Percentiles rank a stretch among this genome's conserved stretches.
Evolutionary conservation across 2,329 filamentous ascomycete species (phyloP).

Genomic region (Monosporascus sp.): DNA sequence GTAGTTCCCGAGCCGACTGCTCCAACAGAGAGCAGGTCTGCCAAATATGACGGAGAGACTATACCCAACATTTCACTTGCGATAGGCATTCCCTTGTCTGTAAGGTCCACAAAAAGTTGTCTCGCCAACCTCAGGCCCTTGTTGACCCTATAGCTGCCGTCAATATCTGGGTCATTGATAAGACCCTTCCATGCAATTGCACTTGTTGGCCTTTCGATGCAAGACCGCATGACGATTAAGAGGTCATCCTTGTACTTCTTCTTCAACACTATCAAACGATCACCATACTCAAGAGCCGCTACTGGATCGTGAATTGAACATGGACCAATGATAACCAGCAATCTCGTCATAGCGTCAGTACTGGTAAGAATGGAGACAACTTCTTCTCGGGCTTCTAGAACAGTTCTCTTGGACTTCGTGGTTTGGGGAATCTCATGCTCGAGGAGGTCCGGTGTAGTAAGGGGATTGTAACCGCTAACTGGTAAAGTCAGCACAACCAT

Average conservation of each 20-base stretch:
- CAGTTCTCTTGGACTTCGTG: conserved; percentile 52
- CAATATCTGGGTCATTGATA: conserved; percentile 97
- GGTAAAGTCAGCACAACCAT: too few species aligned
- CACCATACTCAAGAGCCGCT: conserved; percentile 89
- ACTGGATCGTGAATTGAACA: conserved; percentile 96
- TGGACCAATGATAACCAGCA: conserved; percentile 78
- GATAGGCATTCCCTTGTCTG: conserved; percentile 87
- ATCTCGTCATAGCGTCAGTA: conserved; percentile 53
- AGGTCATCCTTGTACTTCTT: conserved; percentile 86
- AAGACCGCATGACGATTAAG: conserved; percentile 93
- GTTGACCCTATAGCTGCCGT: conserved; percentile 98
- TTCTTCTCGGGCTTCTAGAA: conserved; percentile 57
- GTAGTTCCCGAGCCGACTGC: conserved; percentile 95
- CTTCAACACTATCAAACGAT: conserved; percentile 72
- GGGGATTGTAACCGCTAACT: conserved; percentile 87
- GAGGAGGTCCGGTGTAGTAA: conserved; percentile 89
- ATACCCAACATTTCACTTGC: conserved; percentile 98
- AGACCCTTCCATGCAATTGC: conserved; percentile 98
- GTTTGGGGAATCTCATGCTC: conserved; percentile 81
- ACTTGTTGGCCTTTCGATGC: conserved; percentile 96
- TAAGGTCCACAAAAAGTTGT: conserved; percentile 90
- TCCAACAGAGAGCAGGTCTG: conserved; percentile 84
- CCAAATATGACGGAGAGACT: conserved; percentile 93
- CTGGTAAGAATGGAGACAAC: conserved; percentile 64
- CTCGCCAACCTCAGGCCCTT: conserved; percentile 84